phyloP scores from a whole-genome alignment of 768 basidiomycete species.

The Zangia roseola region DNA sequence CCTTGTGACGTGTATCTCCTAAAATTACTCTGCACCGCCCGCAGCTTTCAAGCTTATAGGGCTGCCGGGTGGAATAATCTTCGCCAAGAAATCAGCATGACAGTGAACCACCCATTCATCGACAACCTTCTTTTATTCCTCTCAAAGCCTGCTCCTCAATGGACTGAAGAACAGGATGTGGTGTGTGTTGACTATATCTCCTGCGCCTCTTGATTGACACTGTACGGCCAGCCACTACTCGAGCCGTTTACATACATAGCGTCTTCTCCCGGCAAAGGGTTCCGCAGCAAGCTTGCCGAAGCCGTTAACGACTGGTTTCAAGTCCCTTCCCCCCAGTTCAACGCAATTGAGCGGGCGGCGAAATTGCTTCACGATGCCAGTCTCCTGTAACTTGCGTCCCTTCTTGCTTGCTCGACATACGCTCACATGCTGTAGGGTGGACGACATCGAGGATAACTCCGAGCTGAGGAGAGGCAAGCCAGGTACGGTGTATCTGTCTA shows the following conservation, averaged over 20 bases:
- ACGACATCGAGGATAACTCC: constrained; percentile 92
- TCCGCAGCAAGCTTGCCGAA: constrained; percentile 80
- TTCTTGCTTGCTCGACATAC: background rate
- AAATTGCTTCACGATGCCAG: constrained; percentile 93
- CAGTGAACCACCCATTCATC: constrained; percentile 35
- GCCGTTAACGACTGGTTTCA: constrained; percentile 92
- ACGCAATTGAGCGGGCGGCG: constrained; percentile 73
- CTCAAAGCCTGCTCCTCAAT: constrained; percentile 23
- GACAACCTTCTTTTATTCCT: constrained; percentile 37
- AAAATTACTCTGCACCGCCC: too few species aligned
- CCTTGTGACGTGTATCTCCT: too few species aligned
- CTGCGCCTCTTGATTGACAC: background rate
- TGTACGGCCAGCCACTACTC: constrained; percentile 46
- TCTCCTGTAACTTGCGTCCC: constrained; percentile 59
- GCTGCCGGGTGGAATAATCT: too few species aligned
- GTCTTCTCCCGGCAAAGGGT: constrained; percentile 87
- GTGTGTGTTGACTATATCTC: constrained; percentile 9
- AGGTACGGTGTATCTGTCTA: constrained; percentile 39
- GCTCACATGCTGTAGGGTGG: constrained; percentile 54
- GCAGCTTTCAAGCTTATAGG: too few species aligned
- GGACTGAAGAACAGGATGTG: constrained; percentile 23
- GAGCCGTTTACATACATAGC: constrained; percentile 90
- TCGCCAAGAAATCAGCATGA: too few species aligned
- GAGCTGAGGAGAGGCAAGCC: constrained; percentile 84
- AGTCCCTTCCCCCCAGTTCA: constrained; percentile 71